Evolutionary conservation across 2,329 filamentous ascomycete species (phyloP), one percentile per base, ranked within the genome.

Genomic region (Cytospora chrysosperma): DNA sequence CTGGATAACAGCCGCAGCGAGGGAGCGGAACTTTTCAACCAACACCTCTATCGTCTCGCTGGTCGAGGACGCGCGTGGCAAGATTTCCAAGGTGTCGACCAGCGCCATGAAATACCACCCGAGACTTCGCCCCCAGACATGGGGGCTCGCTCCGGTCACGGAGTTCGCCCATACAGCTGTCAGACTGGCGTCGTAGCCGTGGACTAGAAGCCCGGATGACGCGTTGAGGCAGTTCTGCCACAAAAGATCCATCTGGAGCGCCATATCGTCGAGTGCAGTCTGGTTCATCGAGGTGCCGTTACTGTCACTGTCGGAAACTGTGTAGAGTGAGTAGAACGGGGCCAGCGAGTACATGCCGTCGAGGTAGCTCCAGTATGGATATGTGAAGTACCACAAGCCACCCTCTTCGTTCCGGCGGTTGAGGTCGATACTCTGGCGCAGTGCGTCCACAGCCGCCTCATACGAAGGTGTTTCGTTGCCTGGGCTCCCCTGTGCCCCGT

Each of bases 61-160:
- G 32, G 28, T 24, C 27, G 24, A 21, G 21, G 54, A 28, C 2
- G 65, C 67, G 65, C 72, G 69, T n/a, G 77, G 77, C 63, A 81
- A 77, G 4, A 78, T 71, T 32, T 83, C 78, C 47, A 84, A 73
- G 0, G 80, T 75, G 59, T 86, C 81, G 2, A 84, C 74, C 10
- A 85, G 69, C 0, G 78, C 80, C 71, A 82, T 78, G 13, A 80
- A 71, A 67, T 84, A 85, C 84, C 83, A 86, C 1, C 82, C 83
- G 2, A 84, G 69, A 4, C 80, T 76, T 2, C 84, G 72, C n/a
- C 76, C 77, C 84, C 84, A 87, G 21, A 85, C 79, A 4, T 80
- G 70, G 0, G 81, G 82, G 49, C 79, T 80, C 0, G 79, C 81
- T 1, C 84, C 84, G 0, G 79, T 85, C 3, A 69, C 62, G 0